Evolutionary conservation across 176 grass and related monocot species (phyloP).

Genomic region (Oryza glaberrima): DNA sequence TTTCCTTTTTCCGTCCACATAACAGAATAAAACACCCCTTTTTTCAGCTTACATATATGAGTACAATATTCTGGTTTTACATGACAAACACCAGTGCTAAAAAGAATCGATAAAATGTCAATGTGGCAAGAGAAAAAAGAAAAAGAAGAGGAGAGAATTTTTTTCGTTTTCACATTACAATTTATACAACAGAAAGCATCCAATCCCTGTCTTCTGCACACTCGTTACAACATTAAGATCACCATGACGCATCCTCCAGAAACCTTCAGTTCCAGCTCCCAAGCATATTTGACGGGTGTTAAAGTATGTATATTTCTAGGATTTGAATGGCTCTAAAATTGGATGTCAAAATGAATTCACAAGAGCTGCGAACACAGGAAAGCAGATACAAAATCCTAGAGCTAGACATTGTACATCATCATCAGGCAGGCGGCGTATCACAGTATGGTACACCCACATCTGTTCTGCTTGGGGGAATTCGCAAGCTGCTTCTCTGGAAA

Average conservation of each 20-base stretch:
- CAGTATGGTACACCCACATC: slow-evolving; percentile 79
- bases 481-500: slow-evolving; percentile 70
- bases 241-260: slow-evolving; percentile 28
- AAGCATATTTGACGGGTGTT: slow-evolving; percentile 22
- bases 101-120: slow-evolving; percentile 59
- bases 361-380: slow-evolving; percentile 40
- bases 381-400: slow-evolving; percentile 46
- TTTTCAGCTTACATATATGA: slow-evolving; percentile 38
- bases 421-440: slow-evolving; percentile 41
- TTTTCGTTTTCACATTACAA: slow-evolving; percentile 41
- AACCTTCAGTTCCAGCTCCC: slow-evolving; percentile 33
- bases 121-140: neutral
- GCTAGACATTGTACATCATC: slow-evolving; percentile 43
- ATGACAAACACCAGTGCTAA: slow-evolving; percentile 31
- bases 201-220: slow-evolving; percentile 33
- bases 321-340: slow-evolving; percentile 40
- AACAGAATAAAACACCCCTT: slow-evolving; percentile 32
- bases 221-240: slow-evolving; percentile 30
- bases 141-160: neutral
- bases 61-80: slow-evolving; percentile 49
- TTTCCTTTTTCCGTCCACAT: neutral
- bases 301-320: slow-evolving; percentile 17
- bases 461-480: slow-evolving; percentile 59
- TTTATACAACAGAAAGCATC: slow-evolving; percentile 68
- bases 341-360: slow-evolving; percentile 62